phyloP scores from a whole-genome alignment of 176 grass and related monocot genomes.

The Musa acuminata region DNA sequence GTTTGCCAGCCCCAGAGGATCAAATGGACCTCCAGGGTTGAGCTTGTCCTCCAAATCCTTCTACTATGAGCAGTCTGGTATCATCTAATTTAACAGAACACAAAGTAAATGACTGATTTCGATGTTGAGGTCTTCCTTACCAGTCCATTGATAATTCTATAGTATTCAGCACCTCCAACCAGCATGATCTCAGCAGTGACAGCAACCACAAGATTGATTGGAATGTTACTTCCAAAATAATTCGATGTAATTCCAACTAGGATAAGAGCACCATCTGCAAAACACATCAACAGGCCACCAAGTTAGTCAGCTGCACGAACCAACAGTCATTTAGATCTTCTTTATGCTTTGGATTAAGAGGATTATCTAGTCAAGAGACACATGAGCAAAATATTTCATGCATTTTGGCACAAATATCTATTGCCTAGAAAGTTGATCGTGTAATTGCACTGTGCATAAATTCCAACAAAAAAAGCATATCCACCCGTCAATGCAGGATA shows the following conservation, averaged over 20 bases:
- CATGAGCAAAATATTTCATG: too few species aligned
- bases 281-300: too few species aligned
- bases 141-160: slow-evolving; percentile 86
- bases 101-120: slow-evolving; percentile 45
- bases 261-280: slow-evolving; percentile 84
- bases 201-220: slow-evolving; percentile 74
- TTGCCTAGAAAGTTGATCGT: too few species aligned
- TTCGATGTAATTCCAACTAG: slow-evolving; percentile 89
- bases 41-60: slow-evolving; percentile 87
- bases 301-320: too few species aligned
- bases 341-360: too few species aligned
- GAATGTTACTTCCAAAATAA: slow-evolving; percentile 97
- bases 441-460: too few species aligned
- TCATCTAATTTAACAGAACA: slow-evolving; percentile 60
- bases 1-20: slow-evolving; percentile 60
- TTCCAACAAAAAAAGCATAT: too few species aligned
- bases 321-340: background rate
- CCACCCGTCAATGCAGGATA: too few species aligned
- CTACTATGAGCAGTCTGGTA: slow-evolving; percentile 14
- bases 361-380: too few species aligned
- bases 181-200: slow-evolving; percentile 71
- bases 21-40: slow-evolving; percentile 92
- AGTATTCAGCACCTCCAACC: slow-evolving; percentile 92
- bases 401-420: too few species aligned
- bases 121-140: slow-evolving; percentile 8